A percentile compares a stretch with the other conserved stretches of the same genome.
phyloP scores from a whole-genome alignment of 495 filamentous ascomycete genomes.

The Talaromyces trachyspermus region DNA sequence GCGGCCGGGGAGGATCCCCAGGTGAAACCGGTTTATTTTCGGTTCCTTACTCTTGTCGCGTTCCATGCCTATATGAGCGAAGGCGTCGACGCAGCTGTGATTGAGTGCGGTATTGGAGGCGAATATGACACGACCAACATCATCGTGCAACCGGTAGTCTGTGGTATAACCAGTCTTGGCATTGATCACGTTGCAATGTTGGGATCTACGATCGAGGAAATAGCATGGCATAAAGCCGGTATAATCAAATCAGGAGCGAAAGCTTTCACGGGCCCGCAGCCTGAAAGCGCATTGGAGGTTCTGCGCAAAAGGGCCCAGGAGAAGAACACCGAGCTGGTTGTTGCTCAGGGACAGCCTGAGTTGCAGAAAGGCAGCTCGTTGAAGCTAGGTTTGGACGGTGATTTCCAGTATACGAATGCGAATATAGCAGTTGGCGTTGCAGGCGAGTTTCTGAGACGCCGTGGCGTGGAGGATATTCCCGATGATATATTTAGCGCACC shows the following conservation, averaged over 20 bases:
- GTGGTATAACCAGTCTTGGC: constrained; percentile 75
- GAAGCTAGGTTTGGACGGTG: constrained; percentile 66
- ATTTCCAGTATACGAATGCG: constrained; percentile 85
- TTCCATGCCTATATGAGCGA: constrained; percentile 80
- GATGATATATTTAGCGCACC: constrained; percentile 34
- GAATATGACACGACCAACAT: constrained; percentile 93
- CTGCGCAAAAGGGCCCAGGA: constrained; percentile 64
- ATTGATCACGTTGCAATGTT: constrained; percentile 83
- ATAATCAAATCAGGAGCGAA: constrained; percentile 71
- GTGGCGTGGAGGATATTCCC: constrained; percentile 38
- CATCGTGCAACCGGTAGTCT: constrained; percentile 62
- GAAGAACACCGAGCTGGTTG: constrained; percentile 49
- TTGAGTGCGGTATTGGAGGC: constrained; percentile 90
- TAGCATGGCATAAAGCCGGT: constrained; percentile 96
- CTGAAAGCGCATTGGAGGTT: constrained; percentile 56
- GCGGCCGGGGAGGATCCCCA: constrained; percentile 35
- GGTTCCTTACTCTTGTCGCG: constrained; percentile 83
- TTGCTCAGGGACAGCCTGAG: constrained; percentile 58
- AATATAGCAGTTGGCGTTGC: constrained; percentile 73
- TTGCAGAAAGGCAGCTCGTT: constrained; percentile 43
- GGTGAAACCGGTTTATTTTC: constrained; percentile 79
- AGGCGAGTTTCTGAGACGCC: constrained; percentile 44
- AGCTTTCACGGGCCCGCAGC: constrained; percentile 71
- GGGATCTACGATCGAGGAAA: constrained; percentile 77
- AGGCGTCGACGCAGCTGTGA: constrained; percentile 72